Evolutionary conservation across 1,139 yeast genomes (phyloP).

Genomic region (Candida sojae): DNA sequence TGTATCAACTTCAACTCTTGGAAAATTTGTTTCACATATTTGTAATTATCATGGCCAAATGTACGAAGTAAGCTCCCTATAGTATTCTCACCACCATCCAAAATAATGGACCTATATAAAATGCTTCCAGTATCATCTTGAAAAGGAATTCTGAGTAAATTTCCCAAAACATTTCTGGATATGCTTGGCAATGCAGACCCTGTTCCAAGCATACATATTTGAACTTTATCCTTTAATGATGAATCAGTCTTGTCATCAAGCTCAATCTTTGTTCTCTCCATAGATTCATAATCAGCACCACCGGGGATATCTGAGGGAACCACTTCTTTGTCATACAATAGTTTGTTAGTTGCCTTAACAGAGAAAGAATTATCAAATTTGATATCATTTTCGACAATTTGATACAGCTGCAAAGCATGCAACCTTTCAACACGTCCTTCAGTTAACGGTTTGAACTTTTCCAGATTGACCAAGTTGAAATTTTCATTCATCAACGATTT

Average conservation of each 20-base stretch:
- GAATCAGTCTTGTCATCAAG: slow-evolving; percentile 14
- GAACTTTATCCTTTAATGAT: slow-evolving; percentile 55
- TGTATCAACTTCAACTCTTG: slow-evolving; percentile 65
- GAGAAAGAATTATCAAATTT: slow-evolving; percentile 22
- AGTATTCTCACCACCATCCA: slow-evolving; percentile 96
- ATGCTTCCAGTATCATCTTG: slow-evolving; percentile 23
- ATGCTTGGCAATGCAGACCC: slow-evolving; percentile 92
- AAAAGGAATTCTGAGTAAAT: slow-evolving; percentile 69
- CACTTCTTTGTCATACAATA: slow-evolving; percentile 45
- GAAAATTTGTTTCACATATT: slow-evolving; percentile 29
- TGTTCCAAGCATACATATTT: slow-evolving; percentile 82
- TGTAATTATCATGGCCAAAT: slow-evolving; percentile 43
- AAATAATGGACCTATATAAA: slow-evolving; percentile 48
- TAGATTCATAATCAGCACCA: slow-evolving; percentile 2
- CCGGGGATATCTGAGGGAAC: slow-evolving; percentile 24
- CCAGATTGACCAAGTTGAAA: slow-evolving; percentile 52
- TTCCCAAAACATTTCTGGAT: slow-evolving; percentile 81
- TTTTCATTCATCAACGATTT: slow-evolving; percentile 53
- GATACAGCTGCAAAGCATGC: slow-evolving; percentile 34
- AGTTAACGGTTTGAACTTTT: slow-evolving; percentile 21
- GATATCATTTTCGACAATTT: slow-evolving; percentile 27
- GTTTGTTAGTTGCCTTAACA: slow-evolving; percentile 31
- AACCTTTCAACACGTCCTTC: slow-evolving; percentile 20
- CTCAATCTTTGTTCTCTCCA: slow-evolving; percentile 5
- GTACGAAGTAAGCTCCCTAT: slow-evolving; percentile 69